Conservation (phyloP, 306 rosid genomes). For the Medicago ruthenica region DNA sequence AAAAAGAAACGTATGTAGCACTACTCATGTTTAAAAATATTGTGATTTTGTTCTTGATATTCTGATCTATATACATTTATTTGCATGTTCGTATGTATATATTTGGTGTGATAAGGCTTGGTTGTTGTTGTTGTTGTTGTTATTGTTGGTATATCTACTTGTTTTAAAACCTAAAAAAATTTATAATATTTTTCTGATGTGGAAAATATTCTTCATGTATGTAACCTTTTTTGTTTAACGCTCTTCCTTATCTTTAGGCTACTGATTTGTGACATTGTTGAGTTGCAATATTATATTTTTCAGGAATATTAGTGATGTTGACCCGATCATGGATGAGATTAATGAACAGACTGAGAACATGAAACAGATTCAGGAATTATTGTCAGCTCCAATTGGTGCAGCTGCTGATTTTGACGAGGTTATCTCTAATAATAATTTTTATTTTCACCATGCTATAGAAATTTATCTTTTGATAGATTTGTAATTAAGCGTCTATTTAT, state of each 20-base stretch:
- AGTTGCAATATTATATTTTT: conserved; percentile 16
- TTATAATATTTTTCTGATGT: neutral
- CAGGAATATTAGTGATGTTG: conserved; percentile 92
- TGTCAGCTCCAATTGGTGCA: conserved; percentile 87
- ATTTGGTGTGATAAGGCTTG: no score
- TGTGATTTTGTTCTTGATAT: conserved; percentile 24
- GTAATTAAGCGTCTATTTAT: neutral
- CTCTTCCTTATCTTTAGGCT: conserved; percentile 2
- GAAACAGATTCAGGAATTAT: conserved; percentile 95
- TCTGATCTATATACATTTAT: neutral
- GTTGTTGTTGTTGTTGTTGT: no score
- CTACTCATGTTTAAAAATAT: neutral
- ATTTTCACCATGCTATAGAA: neutral
- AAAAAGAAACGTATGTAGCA: conserved; percentile 75
- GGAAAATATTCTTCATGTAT: neutral
- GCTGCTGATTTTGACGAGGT: conserved; percentile 96
- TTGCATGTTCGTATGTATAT: neutral
- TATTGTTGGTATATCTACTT: neutral
- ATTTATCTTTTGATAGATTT: conserved; percentile 2
- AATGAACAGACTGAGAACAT: conserved; percentile 97
- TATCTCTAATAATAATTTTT: conserved; percentile 5
- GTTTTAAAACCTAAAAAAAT: conserved; percentile 10
- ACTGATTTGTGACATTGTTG: conserved; percentile 7
- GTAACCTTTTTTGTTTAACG: neutral
- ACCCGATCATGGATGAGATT: conserved; percentile 63